Evolutionary conservation across 2,329 filamentous ascomycete genomes (phyloP).

Genomic region (Penicillium polonicum): DNA sequence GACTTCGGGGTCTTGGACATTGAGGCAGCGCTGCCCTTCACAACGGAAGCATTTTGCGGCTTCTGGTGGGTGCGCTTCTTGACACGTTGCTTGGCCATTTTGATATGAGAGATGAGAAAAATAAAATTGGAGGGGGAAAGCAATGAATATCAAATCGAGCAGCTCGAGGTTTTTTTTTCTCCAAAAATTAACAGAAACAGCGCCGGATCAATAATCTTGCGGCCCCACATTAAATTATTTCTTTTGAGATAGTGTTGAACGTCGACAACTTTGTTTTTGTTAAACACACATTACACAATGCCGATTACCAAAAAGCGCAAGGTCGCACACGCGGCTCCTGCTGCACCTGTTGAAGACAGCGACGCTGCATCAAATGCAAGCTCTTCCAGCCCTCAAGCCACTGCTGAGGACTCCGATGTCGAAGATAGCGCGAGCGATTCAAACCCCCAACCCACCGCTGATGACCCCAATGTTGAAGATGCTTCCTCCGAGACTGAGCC

Average conservation of each 20-base stretch:
- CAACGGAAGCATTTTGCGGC: conserved; percentile 56
- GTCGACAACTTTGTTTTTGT: conserved; percentile 10
- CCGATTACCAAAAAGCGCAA: conserved; percentile 43
- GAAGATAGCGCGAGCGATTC: conserved; percentile 6
- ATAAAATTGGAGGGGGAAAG: conserved; percentile 7
- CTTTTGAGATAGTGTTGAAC: conserved; percentile 17
- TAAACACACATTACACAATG: conserved; percentile 34
- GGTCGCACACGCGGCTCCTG: conserved; percentile 24
- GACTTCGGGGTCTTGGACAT: conserved; percentile 76
- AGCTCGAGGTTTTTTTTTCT: conserved; percentile 32
- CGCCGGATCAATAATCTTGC: conserved; percentile 40
- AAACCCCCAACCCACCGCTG: conserved; percentile 2
- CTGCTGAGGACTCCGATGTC: conserved; percentile 9
- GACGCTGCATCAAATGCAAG: conserved; percentile 17
- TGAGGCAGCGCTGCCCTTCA: conserved; percentile 60
- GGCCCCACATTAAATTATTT: conserved; percentile 36
- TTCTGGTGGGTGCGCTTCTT: conserved; percentile 88
- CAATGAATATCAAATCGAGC: conserved; percentile 13
- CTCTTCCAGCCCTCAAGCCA: conserved; percentile 21
- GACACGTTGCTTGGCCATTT: conserved; percentile 75
- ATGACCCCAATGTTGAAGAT: conserved; percentile 10
- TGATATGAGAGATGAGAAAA: conserved; percentile 7
- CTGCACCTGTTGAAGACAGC: conserved; percentile 20
- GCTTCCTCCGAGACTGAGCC: conserved; percentile 4
- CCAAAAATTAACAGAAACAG: conserved; percentile 36